Percentiles rank a stretch among this genome's conserved stretches.
phyloP scores from a whole-genome alignment of 2,329 filamentous ascomycete species.

The Myotisia sp. region DNA sequence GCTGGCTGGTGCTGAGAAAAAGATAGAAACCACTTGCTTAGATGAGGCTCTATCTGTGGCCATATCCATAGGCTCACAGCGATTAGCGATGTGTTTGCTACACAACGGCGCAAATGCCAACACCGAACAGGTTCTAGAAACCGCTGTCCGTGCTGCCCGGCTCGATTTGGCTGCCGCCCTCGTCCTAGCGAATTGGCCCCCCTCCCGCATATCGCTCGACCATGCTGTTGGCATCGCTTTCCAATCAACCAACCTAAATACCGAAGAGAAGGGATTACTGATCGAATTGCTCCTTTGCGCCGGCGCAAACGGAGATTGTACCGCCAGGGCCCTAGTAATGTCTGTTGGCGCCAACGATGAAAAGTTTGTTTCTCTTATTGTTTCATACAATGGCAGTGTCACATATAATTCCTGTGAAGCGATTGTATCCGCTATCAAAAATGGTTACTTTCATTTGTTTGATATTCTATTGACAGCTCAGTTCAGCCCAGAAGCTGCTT shows the following conservation, averaged over 20 bases:
- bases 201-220: conserved; percentile 35
- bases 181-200: conserved; percentile 40
- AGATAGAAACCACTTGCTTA: conserved; percentile 8
- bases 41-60: conserved; percentile 10
- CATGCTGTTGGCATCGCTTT: conserved; percentile 39
- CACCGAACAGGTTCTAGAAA: conserved; percentile 7
- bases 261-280: conserved; percentile 38
- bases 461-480: conserved; percentile 34
- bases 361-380: conserved; percentile 42
- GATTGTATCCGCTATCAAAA: conserved; percentile 37
- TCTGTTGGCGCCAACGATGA: conserved; percentile 39
- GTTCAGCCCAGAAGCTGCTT: conserved; percentile 30
- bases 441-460: conserved; percentile 35
- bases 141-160: conserved; percentile 23
- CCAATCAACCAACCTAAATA: conserved; percentile 33
- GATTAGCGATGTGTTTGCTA: conserved; percentile 9
- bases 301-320: conserved; percentile 40
- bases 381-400: conserved; percentile 41
- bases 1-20: conserved; percentile 9
- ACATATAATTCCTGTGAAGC: conserved; percentile 40
- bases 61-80: conserved; percentile 7
- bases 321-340: conserved; percentile 36
- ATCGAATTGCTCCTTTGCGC: conserved; percentile 45
- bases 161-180: conserved; percentile 44
- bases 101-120: conserved; percentile 12